phyloP scores from a whole-genome alignment of 2,329 filamentous ascomycete genomes.

The Ploettnerulaceae sp. region DNA sequence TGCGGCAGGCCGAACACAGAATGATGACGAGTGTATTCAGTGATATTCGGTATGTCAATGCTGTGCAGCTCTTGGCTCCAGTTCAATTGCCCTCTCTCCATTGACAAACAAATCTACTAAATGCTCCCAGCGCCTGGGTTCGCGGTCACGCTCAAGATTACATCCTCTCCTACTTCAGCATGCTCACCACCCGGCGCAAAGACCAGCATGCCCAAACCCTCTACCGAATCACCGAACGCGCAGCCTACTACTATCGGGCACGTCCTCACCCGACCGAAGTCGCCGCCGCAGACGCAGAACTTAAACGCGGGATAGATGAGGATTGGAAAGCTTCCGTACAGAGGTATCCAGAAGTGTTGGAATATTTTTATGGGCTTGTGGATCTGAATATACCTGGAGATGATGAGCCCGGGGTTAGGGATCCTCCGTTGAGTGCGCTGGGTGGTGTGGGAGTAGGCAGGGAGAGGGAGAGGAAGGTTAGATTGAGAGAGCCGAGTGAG shows the following conservation, averaged over 20 bases:
- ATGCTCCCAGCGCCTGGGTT: conserved; percentile 52
- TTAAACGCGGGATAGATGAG: conserved; percentile 71
- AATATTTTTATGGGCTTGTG: conserved; percentile 72
- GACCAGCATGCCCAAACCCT: conserved; percentile 50
- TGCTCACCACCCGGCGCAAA: conserved; percentile 57
- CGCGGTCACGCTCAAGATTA: conserved; percentile 62
- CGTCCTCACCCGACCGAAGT: conserved; percentile 59
- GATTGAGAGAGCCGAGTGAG: conserved; percentile 23
- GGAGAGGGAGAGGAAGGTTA: conserved; percentile 27
- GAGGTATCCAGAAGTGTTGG: conserved; percentile 73
- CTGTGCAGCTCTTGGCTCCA: neutral
- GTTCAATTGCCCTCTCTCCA: neutral
- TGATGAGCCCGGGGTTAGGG: conserved; percentile 52
- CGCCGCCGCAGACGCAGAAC: conserved; percentile 55
- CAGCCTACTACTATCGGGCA: conserved; percentile 53
- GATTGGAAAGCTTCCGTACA: conserved; percentile 74
- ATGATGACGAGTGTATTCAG: conserved; percentile 60
- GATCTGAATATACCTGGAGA: conserved; percentile 61
- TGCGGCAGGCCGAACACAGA: conserved; percentile 57
- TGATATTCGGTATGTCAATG: conserved; percentile 54
- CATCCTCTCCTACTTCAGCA: conserved; percentile 60
- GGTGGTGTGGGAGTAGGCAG: conserved; percentile 18
- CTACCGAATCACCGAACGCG: conserved; percentile 50
- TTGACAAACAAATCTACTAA: conserved; percentile 6
- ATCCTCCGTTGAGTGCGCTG: conserved; percentile 50